Evolutionary conservation across 1,139 yeast species (phyloP).

Genomic region (Magnusiomyces fungicola): DNA sequence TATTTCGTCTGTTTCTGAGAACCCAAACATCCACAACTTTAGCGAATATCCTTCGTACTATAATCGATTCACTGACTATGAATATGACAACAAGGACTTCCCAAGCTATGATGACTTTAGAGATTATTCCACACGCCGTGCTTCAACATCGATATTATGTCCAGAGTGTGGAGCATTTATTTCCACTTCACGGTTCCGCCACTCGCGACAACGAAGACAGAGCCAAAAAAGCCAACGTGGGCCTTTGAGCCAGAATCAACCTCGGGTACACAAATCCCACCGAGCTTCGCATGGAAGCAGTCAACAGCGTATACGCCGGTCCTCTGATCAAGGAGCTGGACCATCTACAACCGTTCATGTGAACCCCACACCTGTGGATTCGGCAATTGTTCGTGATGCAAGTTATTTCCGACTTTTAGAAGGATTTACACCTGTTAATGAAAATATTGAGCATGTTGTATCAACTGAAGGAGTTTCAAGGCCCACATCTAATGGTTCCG

Average conservation of each 20-base stretch:
- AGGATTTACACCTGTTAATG: slow-evolving; percentile 2
- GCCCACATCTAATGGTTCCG: too few relatives aligned
- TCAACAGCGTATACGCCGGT: background rate
- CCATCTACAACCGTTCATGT: background rate
- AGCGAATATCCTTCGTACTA: background rate
- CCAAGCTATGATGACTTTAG: background rate
- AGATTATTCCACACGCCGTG: background rate
- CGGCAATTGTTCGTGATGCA: slow-evolving; percentile 18
- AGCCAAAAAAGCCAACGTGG: too few relatives aligned
- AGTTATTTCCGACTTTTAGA: slow-evolving; percentile 29
- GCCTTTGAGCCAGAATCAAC: too few relatives aligned
- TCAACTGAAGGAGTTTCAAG: too few relatives aligned
- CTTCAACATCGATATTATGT: background rate
- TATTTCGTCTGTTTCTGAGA: background rate
- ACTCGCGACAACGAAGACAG: background rate
- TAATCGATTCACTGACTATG: background rate
- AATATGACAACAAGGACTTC: background rate
- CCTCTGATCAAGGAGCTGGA: background rate
- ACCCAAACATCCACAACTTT: background rate
- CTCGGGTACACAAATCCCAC: background rate
- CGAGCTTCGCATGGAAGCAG: slow-evolving; percentile 6
- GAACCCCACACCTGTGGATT: background rate
- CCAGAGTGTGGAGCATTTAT: background rate
- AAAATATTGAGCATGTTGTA: too few relatives aligned
- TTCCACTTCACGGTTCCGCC: background rate